Base-by-base conservation (phyloP, 805 yeast genomes). In the Teunomyces aglyptinius region DNA sequence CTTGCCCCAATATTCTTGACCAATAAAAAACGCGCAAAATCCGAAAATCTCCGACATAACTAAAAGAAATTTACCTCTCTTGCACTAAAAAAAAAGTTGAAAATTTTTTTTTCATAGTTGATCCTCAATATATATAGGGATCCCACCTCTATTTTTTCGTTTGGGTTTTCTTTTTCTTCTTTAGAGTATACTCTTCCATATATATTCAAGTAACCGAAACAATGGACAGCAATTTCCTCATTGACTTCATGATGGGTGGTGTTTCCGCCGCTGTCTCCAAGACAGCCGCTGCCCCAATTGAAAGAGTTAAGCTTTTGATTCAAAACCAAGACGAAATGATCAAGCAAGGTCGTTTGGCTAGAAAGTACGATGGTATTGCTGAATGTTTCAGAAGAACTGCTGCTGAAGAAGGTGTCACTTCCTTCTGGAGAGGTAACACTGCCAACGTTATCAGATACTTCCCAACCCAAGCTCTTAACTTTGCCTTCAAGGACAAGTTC, bases 341-440 rank as follows among this genome's bases (percentile, higher is more conserved):
- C 74, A 91, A 91, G 80, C 96, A 89, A 80, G 97, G 97, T 71
- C 89, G 97, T 81, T 81, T 90, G 67, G 79, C 89, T 60, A 80
- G 70, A 66, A 83, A 79, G 71, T 90, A 91, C 85, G 82, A 76
- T 59, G 97, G 97, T 87, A 91, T 90, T 58, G 76, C 63, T 55
- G 97, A 90, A 70, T 89, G 96, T 80, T 90, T 91, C 95, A 82
- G 71, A 67, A 87, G 97, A 83, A 91, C 97, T 61, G 86, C 91
- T 58, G 86, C 87, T 62, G 89, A 86, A 61, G 97, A 90, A 81
- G 97, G 97, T 84, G 67, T 87, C 56, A 80, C 76, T 59, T 77
- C 97, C 56, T 89, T 90, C 92, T 90, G 97, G 97, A 86, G 97
- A 86, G 97, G 97, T 83, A 90, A 90, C 91, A 91, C 97, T 59